Evolutionary conservation across 495 filamentous ascomycete genomes (phyloP).

Genomic region (Podospora tetraspora): DNA sequence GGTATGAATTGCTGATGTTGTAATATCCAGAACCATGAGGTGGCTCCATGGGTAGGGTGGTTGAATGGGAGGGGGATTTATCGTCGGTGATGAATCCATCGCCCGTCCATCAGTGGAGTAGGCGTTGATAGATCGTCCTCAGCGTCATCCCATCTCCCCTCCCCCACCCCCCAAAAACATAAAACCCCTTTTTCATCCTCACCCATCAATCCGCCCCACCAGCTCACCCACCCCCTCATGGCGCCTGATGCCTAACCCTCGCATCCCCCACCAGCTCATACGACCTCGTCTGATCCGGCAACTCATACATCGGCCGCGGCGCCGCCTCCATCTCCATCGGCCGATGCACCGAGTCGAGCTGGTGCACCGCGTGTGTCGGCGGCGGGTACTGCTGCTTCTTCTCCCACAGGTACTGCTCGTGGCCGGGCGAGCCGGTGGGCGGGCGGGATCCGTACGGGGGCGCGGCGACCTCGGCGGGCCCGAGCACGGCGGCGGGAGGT

Average conservation of each 20-base stretch:
- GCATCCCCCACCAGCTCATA: constrained; percentile 29
- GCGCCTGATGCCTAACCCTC: constrained; percentile 2
- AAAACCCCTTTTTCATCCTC: not conserved
- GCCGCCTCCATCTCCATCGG: constrained; percentile 22
- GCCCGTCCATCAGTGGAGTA: not conserved
- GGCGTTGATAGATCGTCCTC: not conserved
- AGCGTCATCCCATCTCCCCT: not conserved
- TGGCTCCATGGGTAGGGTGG: not conserved
- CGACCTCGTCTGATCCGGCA: constrained; percentile 23
- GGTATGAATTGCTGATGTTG: not conserved
- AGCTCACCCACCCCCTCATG: too few species aligned
- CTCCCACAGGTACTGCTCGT: constrained; percentile 20
- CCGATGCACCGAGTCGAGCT: constrained; percentile 20
- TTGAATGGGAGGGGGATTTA: not conserved
- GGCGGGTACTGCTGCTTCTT: constrained; percentile 16
- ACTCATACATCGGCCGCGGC: constrained; percentile 28
- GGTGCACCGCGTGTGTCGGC: constrained; percentile 7
- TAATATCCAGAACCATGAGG: not conserved
- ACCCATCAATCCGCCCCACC: too few species aligned
- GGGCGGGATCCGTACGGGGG: constrained; percentile 16
- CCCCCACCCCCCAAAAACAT: not conserved
- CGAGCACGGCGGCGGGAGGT: constrained; percentile 18
- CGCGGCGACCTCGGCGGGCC: not conserved
- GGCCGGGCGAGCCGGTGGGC: not conserved
- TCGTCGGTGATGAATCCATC: not conserved